These are phyloP conservation scores for Colletotrichum horii DNA, from an alignment of 2,329 filamentous ascomycete genomes.

Conservation along the genomic window DNA sequence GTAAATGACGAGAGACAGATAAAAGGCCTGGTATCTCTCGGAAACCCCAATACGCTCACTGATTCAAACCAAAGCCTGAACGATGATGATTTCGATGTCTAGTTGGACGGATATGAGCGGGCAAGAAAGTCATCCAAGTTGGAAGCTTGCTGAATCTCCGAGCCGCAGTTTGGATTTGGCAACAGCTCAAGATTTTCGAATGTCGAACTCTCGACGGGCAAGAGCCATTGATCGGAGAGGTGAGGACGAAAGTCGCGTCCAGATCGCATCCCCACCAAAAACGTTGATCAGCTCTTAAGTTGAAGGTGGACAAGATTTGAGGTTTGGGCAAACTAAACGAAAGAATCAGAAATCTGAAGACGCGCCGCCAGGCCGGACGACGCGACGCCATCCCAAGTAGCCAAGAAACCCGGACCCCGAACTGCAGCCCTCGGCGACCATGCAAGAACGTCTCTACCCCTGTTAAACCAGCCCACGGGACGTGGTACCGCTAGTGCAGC, in stretches of 20 bases:
- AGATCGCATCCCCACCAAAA: rapidly evolving
- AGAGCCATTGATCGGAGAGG: rapidly evolving
- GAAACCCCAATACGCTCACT: neutral
- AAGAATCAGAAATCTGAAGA: neutral
- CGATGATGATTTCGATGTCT: neutral
- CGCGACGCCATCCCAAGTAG: neutral
- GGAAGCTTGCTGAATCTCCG: rapidly evolving
- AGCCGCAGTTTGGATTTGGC: rapidly evolving
- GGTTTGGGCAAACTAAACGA: neutral
- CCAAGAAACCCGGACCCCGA: neutral
- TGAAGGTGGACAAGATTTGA: neutral
- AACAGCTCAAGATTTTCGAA: neutral
- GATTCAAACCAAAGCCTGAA: neutral
- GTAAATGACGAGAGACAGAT: neutral
- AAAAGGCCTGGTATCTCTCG: too few species aligned
- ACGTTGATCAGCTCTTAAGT: rapidly evolving
- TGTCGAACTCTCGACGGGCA: rapidly evolving
- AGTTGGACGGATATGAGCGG: rapidly evolving
- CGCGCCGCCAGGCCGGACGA: neutral
- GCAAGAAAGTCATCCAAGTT: rapidly evolving
- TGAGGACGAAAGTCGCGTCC: neutral
- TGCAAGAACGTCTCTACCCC: neutral
- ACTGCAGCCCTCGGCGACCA: neutral
- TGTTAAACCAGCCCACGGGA: neutral
- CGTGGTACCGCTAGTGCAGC: neutral